A percentile compares a stretch with the other conserved stretches of the same genome.
phyloP scores from a whole-genome alignment of 108 stramenopile species.

The Nitzschia inconspicua region DNA sequence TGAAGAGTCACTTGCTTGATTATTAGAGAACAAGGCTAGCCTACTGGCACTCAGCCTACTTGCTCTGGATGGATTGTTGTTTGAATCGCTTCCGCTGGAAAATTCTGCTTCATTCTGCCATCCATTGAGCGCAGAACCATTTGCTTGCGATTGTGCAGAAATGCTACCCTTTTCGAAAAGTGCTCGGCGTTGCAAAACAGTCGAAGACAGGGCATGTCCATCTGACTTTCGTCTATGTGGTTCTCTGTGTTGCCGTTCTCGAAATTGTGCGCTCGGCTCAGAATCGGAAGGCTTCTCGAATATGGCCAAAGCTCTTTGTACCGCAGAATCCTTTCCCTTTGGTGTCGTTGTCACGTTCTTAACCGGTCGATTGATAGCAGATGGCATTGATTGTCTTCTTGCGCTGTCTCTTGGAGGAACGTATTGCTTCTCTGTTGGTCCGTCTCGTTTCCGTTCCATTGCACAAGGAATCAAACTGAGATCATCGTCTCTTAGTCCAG shows the following conservation, averaged over 20 bases:
- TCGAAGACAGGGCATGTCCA: not conserved
- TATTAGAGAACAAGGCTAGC: too few relatives aligned
- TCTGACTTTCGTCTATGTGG: not conserved
- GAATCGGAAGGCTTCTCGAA: constrained; percentile 12
- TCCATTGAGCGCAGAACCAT: too few relatives aligned
- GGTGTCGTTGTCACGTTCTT: not conserved
- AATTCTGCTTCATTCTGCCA: too few relatives aligned
- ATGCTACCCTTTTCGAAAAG: not conserved
- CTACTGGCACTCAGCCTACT: too few relatives aligned
- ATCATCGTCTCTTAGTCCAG: constrained; percentile 15
- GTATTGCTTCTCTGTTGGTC: not conserved
- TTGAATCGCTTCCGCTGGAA: too few relatives aligned
- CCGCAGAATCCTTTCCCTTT: constrained; percentile 16
- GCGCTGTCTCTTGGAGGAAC: not conserved
- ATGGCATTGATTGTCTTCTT: not conserved
- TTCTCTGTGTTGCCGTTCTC: too few relatives aligned
- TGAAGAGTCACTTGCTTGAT: too few relatives aligned
- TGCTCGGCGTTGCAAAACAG: constrained; percentile 1
- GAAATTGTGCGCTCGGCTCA: too few relatives aligned
- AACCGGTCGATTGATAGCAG: not conserved
- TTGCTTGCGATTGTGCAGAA: not conserved
- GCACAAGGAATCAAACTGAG: constrained; percentile 17
- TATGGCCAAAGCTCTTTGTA: constrained; percentile 18
- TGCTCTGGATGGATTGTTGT: too few relatives aligned
- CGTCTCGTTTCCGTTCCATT: not conserved